Conservation (phyloP, 441 rosid genomes). For the Pelargonium myrrhifolium region DNA sequence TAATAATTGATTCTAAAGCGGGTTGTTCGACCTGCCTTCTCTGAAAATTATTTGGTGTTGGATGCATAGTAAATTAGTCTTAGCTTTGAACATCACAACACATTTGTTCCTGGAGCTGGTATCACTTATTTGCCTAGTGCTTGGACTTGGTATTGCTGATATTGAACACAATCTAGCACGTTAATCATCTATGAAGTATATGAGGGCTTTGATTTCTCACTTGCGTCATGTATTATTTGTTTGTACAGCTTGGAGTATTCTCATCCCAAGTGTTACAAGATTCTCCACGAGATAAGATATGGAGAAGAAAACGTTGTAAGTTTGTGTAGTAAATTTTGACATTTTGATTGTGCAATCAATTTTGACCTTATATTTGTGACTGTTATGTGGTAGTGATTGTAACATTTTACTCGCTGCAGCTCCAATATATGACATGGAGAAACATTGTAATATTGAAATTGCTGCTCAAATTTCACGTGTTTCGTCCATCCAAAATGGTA, state of each 20-base stretch:
- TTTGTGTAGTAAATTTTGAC: constrained; percentile 14
- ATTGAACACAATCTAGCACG: constrained; percentile 7
- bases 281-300: constrained; percentile 65
- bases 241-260: constrained; percentile 87
- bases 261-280: constrained; percentile 95
- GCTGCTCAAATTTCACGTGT: constrained; percentile 72
- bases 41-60: too few species aligned
- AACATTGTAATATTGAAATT: constrained; percentile 91
- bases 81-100: too few species aligned
- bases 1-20: too few species aligned
- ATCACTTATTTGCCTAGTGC: too few species aligned
- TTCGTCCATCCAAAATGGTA: constrained; percentile 54
- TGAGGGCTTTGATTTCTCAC: constrained; percentile 16
- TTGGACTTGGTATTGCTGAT: too few species aligned
- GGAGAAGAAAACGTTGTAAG: constrained; percentile 75
- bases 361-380: constrained; percentile 9
- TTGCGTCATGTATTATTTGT: constrained; percentile 20
- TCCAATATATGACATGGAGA: constrained; percentile 85
- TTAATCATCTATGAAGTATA: neutral
- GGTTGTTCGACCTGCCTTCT: too few species aligned
- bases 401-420: constrained; percentile 44
- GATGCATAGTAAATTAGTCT: too few species aligned
- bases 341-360: constrained; percentile 4
- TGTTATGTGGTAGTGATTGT: constrained; percentile 15
- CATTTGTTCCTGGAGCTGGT: too few species aligned